Conservation (phyloP, 1,139 yeast species). For the Geotrichum citri-aurantii region DNA sequence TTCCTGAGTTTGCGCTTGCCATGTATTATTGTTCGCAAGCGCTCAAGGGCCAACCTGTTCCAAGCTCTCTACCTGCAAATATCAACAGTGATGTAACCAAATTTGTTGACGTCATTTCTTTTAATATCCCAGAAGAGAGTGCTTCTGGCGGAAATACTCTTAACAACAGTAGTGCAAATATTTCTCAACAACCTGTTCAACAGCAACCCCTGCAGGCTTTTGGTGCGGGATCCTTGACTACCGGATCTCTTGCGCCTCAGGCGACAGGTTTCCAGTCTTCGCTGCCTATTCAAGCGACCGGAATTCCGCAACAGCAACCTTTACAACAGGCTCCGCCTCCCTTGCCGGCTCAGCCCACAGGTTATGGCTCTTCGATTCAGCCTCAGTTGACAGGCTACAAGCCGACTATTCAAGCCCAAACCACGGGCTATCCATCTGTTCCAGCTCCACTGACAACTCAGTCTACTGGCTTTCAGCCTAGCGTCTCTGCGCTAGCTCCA, state of each 20-base stretch:
- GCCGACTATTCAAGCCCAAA: constrained; percentile 16
- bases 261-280: background rate
- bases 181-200: constrained; percentile 32
- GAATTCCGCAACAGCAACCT: constrained; percentile 27
- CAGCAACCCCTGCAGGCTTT: constrained; percentile 1
- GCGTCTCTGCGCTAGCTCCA: constrained; percentile 26
- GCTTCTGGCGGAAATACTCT: background rate
- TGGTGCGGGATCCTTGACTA: background rate
- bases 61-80: constrained; percentile 62
- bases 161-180: constrained; percentile 1
- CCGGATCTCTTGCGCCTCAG: background rate
- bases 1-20: constrained; percentile 93
- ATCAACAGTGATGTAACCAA: constrained; percentile 79
- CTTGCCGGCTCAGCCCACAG: constrained; percentile 38
- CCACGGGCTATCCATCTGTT: constrained; percentile 33
- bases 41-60: constrained; percentile 71
- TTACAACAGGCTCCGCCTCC: background rate
- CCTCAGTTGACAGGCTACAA: constrained; percentile 38
- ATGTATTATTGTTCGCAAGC: constrained; percentile 80
- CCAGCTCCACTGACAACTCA: constrained; percentile 25
- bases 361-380: constrained; percentile 27
- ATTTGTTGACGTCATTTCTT: constrained; percentile 82
- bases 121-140: constrained; percentile 59
- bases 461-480: constrained; percentile 37
- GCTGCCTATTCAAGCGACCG: constrained; percentile 36